Base-by-base conservation (phyloP, 2,329 filamentous ascomycete genomes). In the Penicillium sp. region DNA sequence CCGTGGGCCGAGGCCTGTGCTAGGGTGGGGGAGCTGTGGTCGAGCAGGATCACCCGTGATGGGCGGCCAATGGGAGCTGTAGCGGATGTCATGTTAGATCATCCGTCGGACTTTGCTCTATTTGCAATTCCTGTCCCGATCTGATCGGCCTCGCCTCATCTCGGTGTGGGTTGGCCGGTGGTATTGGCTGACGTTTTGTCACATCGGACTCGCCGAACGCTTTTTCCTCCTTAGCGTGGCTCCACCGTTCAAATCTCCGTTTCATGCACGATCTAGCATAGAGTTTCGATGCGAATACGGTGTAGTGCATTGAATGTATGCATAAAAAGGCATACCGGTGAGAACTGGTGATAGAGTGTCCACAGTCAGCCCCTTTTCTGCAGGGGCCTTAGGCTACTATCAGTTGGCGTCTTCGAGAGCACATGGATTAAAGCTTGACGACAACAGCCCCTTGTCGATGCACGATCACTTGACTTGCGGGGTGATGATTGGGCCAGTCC, bases 121-220 rank as follows among this genome's bases (percentile, higher is more conserved):
- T 46, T 57, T 55, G 20, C 41, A 53, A 52, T 39, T 31, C 22
- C 24, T 35, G 28, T n/a, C 31, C 53, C 53, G 53, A 48, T 54
- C 40, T 46, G 48, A 54, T 47, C 42, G 50, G 16, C 28, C n/a
- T 28, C 46, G 35, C 30, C 22, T 14, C 6, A 18, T 13, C 31
- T 31, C 22, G 31, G 25, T 14, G 28, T 35, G 28, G 16, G 10
- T 38, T 4, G 10, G 2, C 10, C 16, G 33, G 16, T 38, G 28
- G 28, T 30, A 22, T 22, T 22, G 20, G 20, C 2, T 22, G 20
- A 22, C 20, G 28, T 30, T 30, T 9, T 4, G 28, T 13, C 5
- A 30, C 28, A 14, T 11, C 28, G n/a, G 33, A 16, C 2, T 35
- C 33, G 33, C 33, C 33, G 33, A 9, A 16, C 4, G 28, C 28